Conservation (phyloP, 2,329 filamentous ascomycete species). For the Aspergillus floridensis region DNA sequence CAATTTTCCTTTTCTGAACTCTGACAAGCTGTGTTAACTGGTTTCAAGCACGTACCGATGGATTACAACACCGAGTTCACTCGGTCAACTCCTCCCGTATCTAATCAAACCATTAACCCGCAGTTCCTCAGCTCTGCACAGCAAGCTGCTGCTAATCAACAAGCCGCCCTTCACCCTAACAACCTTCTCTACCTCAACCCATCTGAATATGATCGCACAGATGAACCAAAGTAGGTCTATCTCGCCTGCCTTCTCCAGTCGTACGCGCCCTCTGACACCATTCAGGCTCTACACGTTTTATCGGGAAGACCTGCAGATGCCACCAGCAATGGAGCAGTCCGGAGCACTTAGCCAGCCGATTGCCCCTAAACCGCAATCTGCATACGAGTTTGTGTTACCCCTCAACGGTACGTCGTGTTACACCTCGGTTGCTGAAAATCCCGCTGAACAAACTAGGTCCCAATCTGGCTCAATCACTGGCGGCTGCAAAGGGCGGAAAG, state of each 20-base stretch:
- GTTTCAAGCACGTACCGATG: conserved; percentile 25
- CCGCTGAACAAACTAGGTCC: conserved; percentile 13
- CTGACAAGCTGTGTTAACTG: conserved; percentile 12
- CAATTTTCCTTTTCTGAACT: no score
- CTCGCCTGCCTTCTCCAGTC: background rate
- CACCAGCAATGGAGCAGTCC: conserved; percentile 17
- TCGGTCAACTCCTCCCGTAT: conserved; percentile 19
- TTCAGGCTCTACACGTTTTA: conserved; percentile 26
- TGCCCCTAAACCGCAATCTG: conserved; percentile 1
- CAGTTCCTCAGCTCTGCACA: conserved; percentile 35
- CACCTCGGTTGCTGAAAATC: background rate
- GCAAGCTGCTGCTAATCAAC: conserved; percentile 24
- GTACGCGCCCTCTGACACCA: conserved; percentile 4
- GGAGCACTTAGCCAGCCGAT: background rate
- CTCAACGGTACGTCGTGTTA: conserved; percentile 14
- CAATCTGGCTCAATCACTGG: conserved; percentile 3
- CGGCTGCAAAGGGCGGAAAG: conserved; percentile 15
- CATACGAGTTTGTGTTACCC: conserved; percentile 4
- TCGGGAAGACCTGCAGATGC: conserved; percentile 28
- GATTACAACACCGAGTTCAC: conserved; percentile 33
- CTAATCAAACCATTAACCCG: conserved; percentile 40
- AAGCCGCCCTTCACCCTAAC: conserved; percentile 21
- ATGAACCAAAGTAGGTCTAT: conserved; percentile 28
- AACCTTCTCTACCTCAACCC: conserved; percentile 30
- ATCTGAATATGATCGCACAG: conserved; percentile 25